Evolutionary conservation across 352 stramenopile species (phyloP), one percentile per base, ranked within the genome.

Genomic region (Elongisporangium undulatum): DNA sequence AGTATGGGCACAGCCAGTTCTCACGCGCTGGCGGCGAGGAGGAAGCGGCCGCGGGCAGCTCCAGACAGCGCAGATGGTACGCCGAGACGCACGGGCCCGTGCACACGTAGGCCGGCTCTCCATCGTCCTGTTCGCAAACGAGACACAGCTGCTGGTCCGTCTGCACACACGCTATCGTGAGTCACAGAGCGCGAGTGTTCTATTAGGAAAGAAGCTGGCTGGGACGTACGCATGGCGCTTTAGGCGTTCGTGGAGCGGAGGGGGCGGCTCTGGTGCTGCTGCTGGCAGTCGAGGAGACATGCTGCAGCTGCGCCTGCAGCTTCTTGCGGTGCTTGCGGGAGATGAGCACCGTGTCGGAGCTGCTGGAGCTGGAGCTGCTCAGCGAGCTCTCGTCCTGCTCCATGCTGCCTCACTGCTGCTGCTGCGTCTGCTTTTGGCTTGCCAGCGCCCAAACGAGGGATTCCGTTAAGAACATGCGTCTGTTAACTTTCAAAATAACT

Each of bases 291-390:
- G 29, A 41, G 29, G 29, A 41, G 29, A 41, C 66, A 21, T 65
- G 64, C 59, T 81, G 72, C 16, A 83, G 59, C 63, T 87, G 74
- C 49, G 66, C 64, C 51, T 79, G 74, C 58, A 88, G 73, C 53
- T 88, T 84, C 56, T 83, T 73, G 62, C 81, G 77, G 50, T 77
- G 68, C 34, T 76, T 77, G 56, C 89, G 74, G 52, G 80, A 79
- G 54, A 92, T 88, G 10, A 92, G 72, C 64, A 92, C 82, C 24
- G 76, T 85, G 70, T 92, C 75, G 34, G 77, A 87, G 64, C 82
- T 87, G 51, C 67, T 79, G 29, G 78, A 87, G 57, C 76, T 86
- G 20, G 72, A 81, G 59, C 77, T 79, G 62, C 72, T 82, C 64
- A 81, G 76, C 16, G 71, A 81, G 59, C 74, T 82, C 57, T 64